Base-by-base conservation (phyloP, 2,329 filamentous ascomycete species). In the Macrophomina tecta region DNA sequence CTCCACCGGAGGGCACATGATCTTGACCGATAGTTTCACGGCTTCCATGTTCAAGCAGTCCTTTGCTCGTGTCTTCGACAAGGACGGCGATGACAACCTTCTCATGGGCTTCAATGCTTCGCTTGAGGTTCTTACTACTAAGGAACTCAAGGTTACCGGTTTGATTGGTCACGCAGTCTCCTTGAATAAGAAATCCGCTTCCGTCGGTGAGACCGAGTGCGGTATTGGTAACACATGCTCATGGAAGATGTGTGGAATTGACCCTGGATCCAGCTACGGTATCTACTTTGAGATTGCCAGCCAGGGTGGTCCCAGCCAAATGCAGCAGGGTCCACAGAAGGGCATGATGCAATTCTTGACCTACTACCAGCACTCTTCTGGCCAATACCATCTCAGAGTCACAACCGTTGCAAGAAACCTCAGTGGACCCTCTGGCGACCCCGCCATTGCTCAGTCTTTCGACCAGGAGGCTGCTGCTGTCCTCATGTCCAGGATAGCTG, bases 21-120 rank as follows among this genome's bases (percentile, higher is more conserved):
- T 99, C 70, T 82, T 99, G 70, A 98, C 95, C 1, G 95, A 99
- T 79, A 97, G 94, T 78, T 99, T 99, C 78, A 98, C 94, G 4
- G 96, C 95, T 0, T 98, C 94, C 67, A 97, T 99, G 90, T 99
- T 98, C 85, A 97, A 95, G 82, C 95, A 99, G 78, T 98, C 95
- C 0, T 99, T 99, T 75, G 91, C 97, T 62, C 91, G 96, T 68
- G 90, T 99, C 18, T 99, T 99, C 76, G 95, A 99, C 78, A 97
- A 97, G 80, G 95, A 99, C 76, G 92, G 87, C 1, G 91, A 97
- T 68, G 95, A 97, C 71, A 97, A 97, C 77, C 86, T 99, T 14
- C 82, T 97, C 9, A 99, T 99, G 95, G 95, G 93, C 52, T 99
- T 99, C 84, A 99, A 99, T 76, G 95, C 93, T 38, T 93, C 94